These are phyloP conservation scores for Ochetophila trinervis DNA, from an alignment of 306 rosid species.

Conservation along the genomic window DNA sequence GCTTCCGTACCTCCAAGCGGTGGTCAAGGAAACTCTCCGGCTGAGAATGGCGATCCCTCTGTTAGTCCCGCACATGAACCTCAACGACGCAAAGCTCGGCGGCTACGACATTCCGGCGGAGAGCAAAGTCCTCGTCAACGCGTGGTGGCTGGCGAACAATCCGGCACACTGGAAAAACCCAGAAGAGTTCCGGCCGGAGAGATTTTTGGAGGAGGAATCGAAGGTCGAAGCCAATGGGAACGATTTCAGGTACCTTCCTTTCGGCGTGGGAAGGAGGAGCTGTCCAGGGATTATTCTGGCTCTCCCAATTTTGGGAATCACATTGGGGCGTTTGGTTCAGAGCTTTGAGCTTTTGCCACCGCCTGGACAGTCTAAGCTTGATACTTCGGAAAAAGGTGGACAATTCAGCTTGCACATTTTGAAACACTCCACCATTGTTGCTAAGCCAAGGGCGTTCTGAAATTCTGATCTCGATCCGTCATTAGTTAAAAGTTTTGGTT, in stretches of 20 bases:
- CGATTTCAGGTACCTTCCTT: constrained; percentile 8
- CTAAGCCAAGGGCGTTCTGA: background rate
- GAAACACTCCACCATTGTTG: constrained; percentile 7
- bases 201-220: constrained; percentile 2
- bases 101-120: constrained; percentile 6
- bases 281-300: constrained; percentile 1
- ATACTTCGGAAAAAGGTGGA: background rate
- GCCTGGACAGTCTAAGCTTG: background rate
- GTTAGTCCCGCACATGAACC: constrained; percentile 7
- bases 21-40: constrained; percentile 7
- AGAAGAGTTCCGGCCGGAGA: background rate
- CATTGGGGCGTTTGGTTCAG: constrained; percentile 7
- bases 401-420: constrained; percentile 4
- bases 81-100: constrained; percentile 5
- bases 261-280: constrained; percentile 3
- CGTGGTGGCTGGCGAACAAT: constrained; percentile 5
- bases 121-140: constrained; percentile 2
- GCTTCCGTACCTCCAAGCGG: constrained; percentile 5
- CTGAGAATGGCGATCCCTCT: constrained; percentile 5
- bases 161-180: constrained; percentile 4
- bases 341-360: constrained; percentile 2
- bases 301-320: background rate
- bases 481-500: no score
- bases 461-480: no score
- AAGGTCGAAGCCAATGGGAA: constrained; percentile 6